phyloP scores from a whole-genome alignment of 2,329 filamentous ascomycete genomes.

The Cercospora citrullina region DNA sequence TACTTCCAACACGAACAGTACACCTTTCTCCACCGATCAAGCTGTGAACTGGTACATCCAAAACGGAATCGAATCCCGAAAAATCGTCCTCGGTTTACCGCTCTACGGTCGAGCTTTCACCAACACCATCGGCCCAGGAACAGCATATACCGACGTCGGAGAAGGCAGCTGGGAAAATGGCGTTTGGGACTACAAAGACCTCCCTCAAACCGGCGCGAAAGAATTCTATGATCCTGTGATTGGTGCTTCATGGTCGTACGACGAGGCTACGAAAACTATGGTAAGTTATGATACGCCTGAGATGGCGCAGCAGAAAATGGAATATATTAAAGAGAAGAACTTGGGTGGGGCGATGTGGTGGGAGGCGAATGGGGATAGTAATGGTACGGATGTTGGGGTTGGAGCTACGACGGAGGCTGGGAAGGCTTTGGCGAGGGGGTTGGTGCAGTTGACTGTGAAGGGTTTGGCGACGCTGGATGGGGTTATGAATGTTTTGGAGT shows the following conservation, averaged over 20 bases:
- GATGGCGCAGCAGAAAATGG: constrained; percentile 67
- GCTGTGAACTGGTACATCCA: constrained; percentile 70
- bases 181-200: constrained; percentile 79
- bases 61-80: constrained; percentile 60
- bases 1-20: constrained; percentile 58
- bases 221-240: constrained; percentile 66
- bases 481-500: constrained; percentile 51
- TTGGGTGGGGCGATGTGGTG: constrained; percentile 97
- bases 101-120: constrained; percentile 85
- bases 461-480: constrained; percentile 49
- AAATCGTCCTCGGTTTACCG: constrained; percentile 87
- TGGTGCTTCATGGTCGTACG: constrained; percentile 76
- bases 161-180: constrained; percentile 81
- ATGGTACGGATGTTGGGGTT: constrained; percentile 48
- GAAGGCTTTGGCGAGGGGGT: constrained; percentile 18
- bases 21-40: constrained; percentile 73
- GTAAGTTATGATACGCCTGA: constrained; percentile 72
- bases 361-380: constrained; percentile 76
- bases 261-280: constrained; percentile 62
- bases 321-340: constrained; percentile 64
- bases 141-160: constrained; percentile 68
- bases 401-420: neutral
- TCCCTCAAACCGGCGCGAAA: constrained; percentile 67
- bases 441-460: constrained; percentile 54
- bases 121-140: constrained; percentile 72